phyloP scores from a whole-genome alignment of 495 filamentous ascomycete genomes.

The Daldinia vernicosa region DNA sequence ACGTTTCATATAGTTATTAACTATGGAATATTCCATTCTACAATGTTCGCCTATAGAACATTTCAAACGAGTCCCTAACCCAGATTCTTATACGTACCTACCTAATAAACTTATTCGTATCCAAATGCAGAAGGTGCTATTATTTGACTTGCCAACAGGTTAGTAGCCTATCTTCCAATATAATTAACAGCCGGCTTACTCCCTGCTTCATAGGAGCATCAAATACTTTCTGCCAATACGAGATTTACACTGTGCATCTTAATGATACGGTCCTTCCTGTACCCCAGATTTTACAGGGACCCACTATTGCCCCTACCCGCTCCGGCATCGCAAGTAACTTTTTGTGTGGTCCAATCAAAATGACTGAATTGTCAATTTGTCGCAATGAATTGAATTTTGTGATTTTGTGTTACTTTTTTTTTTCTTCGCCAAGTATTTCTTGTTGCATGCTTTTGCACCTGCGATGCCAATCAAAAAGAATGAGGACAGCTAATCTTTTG shows the following conservation, averaged over 20 bases:
- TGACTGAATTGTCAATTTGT: conserved; percentile 34
- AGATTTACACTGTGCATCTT: neutral
- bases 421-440: conserved; percentile 1
- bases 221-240: neutral
- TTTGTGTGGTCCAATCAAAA: conserved; percentile 29
- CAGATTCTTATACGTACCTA: too few relatives aligned
- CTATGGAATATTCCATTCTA: too few relatives aligned
- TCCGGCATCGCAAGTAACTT: conserved; percentile 38
- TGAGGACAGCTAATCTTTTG: conserved; percentile 45
- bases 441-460: conserved; percentile 21
- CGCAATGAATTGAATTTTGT: too few relatives aligned
- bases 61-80: too few relatives aligned
- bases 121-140: too few relatives aligned
- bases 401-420: conserved; percentile 22
- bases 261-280: conserved; percentile 8
- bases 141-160: too few relatives aligned
- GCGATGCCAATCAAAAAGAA: conserved; percentile 39
- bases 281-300: conserved; percentile 31
- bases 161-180: too few relatives aligned
- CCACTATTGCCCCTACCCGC: conserved; percentile 16
- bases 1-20: too few relatives aligned
- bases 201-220: too few relatives aligned
- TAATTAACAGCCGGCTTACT: too few relatives aligned
- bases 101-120: too few relatives aligned
- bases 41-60: too few relatives aligned